These are phyloP conservation scores for Cladophialophora exuberans DNA, from an alignment of 2,329 filamentous ascomycete species.

Conservation along the genomic window DNA sequence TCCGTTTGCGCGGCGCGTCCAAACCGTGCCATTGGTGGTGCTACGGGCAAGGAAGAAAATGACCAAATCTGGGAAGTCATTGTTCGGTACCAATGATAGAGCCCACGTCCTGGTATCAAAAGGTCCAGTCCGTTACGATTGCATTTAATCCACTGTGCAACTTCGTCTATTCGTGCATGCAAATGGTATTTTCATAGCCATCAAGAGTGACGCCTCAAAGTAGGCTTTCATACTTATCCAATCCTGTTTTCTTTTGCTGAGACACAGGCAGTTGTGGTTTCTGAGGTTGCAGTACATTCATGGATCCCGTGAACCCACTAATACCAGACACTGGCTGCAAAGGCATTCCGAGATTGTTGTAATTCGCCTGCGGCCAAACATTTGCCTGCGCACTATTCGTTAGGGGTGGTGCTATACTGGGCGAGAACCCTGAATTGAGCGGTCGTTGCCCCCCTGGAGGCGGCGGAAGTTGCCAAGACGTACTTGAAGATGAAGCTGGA, in stretches of 20 bases:
- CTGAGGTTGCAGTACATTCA: constrained; percentile 33
- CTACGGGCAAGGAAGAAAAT: background rate
- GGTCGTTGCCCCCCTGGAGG: constrained; percentile 15
- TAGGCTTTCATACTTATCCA: constrained; percentile 62
- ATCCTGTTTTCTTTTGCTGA: constrained; percentile 43
- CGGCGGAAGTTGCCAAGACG: constrained; percentile 27
- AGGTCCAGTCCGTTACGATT: background rate
- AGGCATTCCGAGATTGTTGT: constrained; percentile 21
- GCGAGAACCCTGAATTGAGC: constrained; percentile 1
- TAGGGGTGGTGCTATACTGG: constrained; percentile 40
- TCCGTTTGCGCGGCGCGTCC: no score
- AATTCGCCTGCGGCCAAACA: constrained; percentile 26
- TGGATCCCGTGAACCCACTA: constrained; percentile 27
- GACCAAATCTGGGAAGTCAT: background rate
- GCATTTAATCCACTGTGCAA: no score
- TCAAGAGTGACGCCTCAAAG: constrained; percentile 40
- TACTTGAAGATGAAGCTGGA: constrained; percentile 16
- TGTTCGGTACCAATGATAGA: background rate
- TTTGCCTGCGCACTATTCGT: constrained; percentile 27
- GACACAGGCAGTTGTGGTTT: constrained; percentile 32
- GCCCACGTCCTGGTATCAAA: background rate
- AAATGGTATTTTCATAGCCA: background rate
- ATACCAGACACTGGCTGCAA: constrained; percentile 6
- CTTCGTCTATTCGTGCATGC: no score
- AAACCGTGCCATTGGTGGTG: background rate